Base-by-base conservation (phyloP, 768 basidiomycete genomes). In the Naganishia randhawae region DNA sequence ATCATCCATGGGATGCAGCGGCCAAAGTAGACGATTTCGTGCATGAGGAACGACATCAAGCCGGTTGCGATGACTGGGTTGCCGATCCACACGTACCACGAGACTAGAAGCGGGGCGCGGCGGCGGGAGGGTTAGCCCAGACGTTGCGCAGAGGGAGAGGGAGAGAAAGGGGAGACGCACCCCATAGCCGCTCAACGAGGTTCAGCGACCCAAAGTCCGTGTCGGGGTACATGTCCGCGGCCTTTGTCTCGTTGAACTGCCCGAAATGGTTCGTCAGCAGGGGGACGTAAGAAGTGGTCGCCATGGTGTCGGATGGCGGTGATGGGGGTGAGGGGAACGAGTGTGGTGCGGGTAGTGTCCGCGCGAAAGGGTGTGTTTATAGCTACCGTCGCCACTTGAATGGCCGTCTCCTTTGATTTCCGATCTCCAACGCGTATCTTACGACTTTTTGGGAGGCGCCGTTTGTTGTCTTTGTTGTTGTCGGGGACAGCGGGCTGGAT, bases 11-110 rank as follows among this genome's bases (percentile, higher is more conserved):
- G 96, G 19, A 98, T 80, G 71, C 88, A 88, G 27, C 96, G 89
- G 42, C 95, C 96, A 76, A 99, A 99, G 82, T 99, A 99, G 10
- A 97, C 91, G 75, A 92, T 81, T 94, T 99, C 96, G 80, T 99
- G 96, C 71, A 98, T 74, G 27, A 95, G 70, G 80, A 99, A 97
- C 71, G 89, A 90, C 86, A 91, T 86, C 65, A 99, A 82, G 63
- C 94, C 94, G 0, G 96, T 99, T 14, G 96, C 96, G 71, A 98
- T 83, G 66, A 92, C 77, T 0, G 93, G 92, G 82, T 95, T 92
- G 65, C 87, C 91, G 53, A 94, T 87, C 83, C 83, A 87, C 50
- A 89, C 80, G 76, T 95, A 97, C 88, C 90, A 96, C 19, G 69
- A 66, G 27, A 76, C 71, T 67, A 48, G 5, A 22, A 13, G 42